Base-by-base conservation (phyloP, 345 rosid species). In the Salix udensis region DNA sequence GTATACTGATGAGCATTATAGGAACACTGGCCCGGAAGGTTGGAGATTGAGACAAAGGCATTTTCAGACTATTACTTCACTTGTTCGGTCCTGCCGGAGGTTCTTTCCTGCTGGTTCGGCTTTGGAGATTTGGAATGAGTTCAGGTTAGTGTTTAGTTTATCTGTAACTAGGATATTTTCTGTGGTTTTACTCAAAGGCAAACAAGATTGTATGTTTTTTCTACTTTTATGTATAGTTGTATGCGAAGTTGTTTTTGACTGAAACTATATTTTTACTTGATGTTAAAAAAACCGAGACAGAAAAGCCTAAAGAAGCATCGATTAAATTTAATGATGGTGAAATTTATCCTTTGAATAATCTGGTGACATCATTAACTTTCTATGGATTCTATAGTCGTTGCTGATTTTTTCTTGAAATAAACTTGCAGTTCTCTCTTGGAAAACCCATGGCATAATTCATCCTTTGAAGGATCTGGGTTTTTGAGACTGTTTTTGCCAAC, bases 1-100 rank as follows among this genome's bases (percentile, higher is more conserved):
- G 36, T 65, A 30, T 34, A 26, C 46, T 42, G 46, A 10, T 77
- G 44, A 55, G 67, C 69, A 67, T 73, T 78, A 42, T 86, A 95
- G 98, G 89, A 93, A 89, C 82, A 91, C 90, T 71, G 98, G 99
- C 66, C 99, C 99, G 16, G 98, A 96, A 78, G 99, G 99, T 65
- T 93, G 98, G 97, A 88, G 94, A 82, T 82, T 96, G 87, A 88
- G 98, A 85, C 99, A 96, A 66, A 83, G 94, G 31, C 99, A 96
- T 82, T 96, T 96, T 82, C 91, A 84, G 86, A 80, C 96, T 53
- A 89, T 93, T 30, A 90, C 94, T 75, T 91, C 96, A 21, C 99
- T 96, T 80, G 90, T 88, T 86, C 86, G 92, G 78, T 96, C 94
- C 21, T 89, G 92, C 85, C 87, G 96, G 78, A 89, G 90, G 76